Conservation (phyloP, 352 stramenopile genomes). For the Globisporangium cylindrosporum region DNA sequence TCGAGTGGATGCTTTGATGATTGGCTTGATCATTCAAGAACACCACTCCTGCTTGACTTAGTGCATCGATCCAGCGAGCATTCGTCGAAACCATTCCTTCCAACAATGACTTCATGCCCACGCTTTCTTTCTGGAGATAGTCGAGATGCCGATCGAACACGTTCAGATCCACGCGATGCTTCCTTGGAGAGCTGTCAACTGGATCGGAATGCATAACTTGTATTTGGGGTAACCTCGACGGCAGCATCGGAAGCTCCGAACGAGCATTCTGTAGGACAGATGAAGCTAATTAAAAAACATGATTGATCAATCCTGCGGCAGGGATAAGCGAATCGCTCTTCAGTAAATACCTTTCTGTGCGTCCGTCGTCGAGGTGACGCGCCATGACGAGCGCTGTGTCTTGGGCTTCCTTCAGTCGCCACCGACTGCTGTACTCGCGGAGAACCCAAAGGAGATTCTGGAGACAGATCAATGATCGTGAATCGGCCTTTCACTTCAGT, state of each 20-base stretch:
- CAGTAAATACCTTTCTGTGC: constrained; percentile 1
- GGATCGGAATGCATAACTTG: constrained; percentile 9
- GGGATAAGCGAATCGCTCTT: background rate
- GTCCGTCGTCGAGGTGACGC: constrained; percentile 19
- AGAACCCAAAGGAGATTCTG: constrained; percentile 41
- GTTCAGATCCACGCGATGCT: constrained; percentile 38
- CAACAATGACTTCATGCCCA: constrained; percentile 60
- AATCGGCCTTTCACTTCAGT: constrained; percentile 73
- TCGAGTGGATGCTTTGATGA: constrained; percentile 9
- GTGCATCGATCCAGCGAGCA: constrained; percentile 63
- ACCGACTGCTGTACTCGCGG: constrained; percentile 6
- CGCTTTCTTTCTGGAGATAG: constrained; percentile 65
- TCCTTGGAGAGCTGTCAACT: constrained; percentile 16
- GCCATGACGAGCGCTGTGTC: constrained; percentile 23
- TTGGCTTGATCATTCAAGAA: constrained; percentile 19
- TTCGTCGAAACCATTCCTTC: constrained; percentile 76
- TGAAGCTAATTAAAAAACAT: background rate
- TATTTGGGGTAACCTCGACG: constrained; percentile 2
- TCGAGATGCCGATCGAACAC: constrained; percentile 65
- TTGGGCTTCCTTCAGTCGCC: constrained; percentile 7
- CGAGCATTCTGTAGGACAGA: constrained; percentile 20
- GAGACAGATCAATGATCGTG: constrained; percentile 79
- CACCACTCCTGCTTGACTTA: constrained; percentile 22
- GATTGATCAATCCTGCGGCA: background rate
- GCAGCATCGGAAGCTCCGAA: constrained; percentile 12